Conservation (phyloP, 208 protist genomes). For the Paratrypanosoma confusum region DNA sequence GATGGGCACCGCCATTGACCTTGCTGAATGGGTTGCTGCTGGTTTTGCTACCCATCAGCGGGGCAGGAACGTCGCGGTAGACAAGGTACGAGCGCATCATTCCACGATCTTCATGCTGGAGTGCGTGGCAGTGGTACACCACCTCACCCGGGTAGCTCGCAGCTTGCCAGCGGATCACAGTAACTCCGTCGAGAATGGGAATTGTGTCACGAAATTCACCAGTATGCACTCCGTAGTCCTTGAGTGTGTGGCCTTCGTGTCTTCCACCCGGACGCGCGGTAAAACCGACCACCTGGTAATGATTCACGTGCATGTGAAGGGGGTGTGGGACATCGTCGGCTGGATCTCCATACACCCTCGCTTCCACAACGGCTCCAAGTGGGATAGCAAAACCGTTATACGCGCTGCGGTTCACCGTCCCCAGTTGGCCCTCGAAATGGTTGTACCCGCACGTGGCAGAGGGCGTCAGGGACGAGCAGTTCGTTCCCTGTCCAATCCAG, state of each 20-base stretch:
- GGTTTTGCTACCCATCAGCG: constrained; percentile 3
- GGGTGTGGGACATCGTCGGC: constrained; percentile 61
- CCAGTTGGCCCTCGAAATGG: constrained; percentile 43
- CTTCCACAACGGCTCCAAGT: constrained; percentile 40
- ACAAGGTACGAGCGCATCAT: constrained; percentile 84
- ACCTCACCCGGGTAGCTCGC: constrained; percentile 68
- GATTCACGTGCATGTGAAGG: constrained; percentile 80
- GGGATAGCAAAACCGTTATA: constrained; percentile 69
- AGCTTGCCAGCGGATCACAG: constrained; percentile 67
- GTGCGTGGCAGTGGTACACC: constrained; percentile 75
- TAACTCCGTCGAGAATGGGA: constrained; percentile 76
- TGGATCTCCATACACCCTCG: constrained; percentile 58
- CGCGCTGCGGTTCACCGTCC: constrained; percentile 4
- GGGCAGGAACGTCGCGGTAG: constrained; percentile 12
- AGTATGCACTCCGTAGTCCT: constrained; percentile 43
- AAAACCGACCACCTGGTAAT: constrained; percentile 72
- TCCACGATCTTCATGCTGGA: constrained; percentile 69
- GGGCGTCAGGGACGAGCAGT: constrained; percentile 50
- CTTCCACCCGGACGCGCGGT: constrained; percentile 42
- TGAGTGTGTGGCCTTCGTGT: constrained; percentile 64
- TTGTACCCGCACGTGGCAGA: constrained; percentile 53
- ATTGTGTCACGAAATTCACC: constrained; percentile 76
- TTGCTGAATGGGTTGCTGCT: background rate
- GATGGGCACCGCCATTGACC: no score
- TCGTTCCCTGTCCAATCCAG: constrained; percentile 46